Conservation (phyloP, 768 basidiomycete genomes). For the Collybia sp. region DNA sequence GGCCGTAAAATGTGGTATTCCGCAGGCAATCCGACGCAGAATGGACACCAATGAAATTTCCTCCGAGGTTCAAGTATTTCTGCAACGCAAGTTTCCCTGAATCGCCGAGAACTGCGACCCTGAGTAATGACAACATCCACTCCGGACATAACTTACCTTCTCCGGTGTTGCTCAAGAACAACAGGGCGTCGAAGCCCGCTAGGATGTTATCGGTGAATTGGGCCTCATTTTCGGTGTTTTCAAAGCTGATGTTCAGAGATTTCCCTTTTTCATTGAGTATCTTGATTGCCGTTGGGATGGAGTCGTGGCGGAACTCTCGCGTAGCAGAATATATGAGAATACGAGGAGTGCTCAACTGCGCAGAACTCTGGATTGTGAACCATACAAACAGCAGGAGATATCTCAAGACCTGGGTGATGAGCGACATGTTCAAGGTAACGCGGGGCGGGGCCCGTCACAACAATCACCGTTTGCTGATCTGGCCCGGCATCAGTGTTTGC, state of each 20-base stretch:
- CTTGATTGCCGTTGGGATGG: constrained; percentile 66
- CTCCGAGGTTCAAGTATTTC: constrained; percentile 60
- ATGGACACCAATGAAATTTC: constrained; percentile 69
- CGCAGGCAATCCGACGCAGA: constrained; percentile 57
- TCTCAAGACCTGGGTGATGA: too few relatives aligned
- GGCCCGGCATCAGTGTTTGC: too few relatives aligned
- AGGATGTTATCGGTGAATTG: constrained; percentile 55
- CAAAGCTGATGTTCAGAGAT: constrained; percentile 50
- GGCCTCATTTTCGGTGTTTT: constrained; percentile 57
- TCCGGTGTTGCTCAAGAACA: constrained; percentile 69
- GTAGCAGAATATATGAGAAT: constrained; percentile 64
- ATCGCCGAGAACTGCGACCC: constrained; percentile 49
- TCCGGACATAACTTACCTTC: constrained; percentile 40
- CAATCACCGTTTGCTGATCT: too few relatives aligned
- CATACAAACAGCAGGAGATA: constrained; percentile 5
- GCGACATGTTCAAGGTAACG: too few relatives aligned
- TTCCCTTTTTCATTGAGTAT: constrained; percentile 41
- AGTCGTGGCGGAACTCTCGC: constrained; percentile 63
- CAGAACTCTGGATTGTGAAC: constrained; percentile 1
- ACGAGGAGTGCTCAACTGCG: constrained; percentile 21
- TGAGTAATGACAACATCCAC: too few relatives aligned
- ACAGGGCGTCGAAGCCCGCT: constrained; percentile 53
- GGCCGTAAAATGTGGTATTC: constrained; percentile 51
- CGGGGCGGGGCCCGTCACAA: too few relatives aligned
- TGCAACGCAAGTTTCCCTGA: constrained; percentile 58